Percentiles rank a stretch among this genome's conserved stretches.
Evolutionary conservation across 371 early-diverging fungal genomes (phyloP).

Genomic region (Cokeromyces recurvatus): DNA sequence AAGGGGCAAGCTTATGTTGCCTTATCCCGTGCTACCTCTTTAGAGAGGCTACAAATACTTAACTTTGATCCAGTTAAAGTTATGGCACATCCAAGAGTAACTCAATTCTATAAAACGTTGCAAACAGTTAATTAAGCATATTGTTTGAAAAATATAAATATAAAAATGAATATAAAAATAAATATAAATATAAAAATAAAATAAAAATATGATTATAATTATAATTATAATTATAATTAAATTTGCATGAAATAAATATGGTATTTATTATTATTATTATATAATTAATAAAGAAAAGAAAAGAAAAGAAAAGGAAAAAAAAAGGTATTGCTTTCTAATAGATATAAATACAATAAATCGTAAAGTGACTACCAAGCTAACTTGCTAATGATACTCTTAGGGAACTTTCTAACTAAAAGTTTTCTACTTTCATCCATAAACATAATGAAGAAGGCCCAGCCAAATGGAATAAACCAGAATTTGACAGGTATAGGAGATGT

Average conservation of each 20-base stretch:
- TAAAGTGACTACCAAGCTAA: constrained; percentile 23
- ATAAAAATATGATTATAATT: too few relatives aligned
- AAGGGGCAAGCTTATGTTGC: constrained; percentile 94
- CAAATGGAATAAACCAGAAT: constrained; percentile 71
- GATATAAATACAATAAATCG: too few relatives aligned
- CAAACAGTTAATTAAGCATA: too few relatives aligned
- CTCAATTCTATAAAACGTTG: constrained; percentile 49
- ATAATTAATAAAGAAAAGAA: too few relatives aligned
- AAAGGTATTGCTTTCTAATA: too few relatives aligned
- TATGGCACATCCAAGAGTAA: constrained; percentile 72
- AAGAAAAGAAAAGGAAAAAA: too few relatives aligned
- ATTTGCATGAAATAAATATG: too few relatives aligned
- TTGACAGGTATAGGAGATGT: constrained; percentile 63
- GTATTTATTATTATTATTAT: too few relatives aligned
- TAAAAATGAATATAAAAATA: too few relatives aligned
- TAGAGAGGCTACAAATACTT: constrained; percentile 67
- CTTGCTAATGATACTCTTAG: constrained; percentile 19
- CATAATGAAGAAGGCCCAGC: constrained; percentile 49
- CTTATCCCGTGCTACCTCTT: constrained; percentile 70
- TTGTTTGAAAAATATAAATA: too few relatives aligned
- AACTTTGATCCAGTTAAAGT: constrained; percentile 68
- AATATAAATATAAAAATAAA: too few relatives aligned
- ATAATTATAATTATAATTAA: too few relatives aligned
- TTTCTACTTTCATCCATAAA: constrained; percentile 59
- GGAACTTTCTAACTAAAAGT: constrained; percentile 37